These are phyloP conservation scores for Neurospora discreta DNA, from an alignment of 495 filamentous ascomycete genomes.

Conservation along the genomic window DNA sequence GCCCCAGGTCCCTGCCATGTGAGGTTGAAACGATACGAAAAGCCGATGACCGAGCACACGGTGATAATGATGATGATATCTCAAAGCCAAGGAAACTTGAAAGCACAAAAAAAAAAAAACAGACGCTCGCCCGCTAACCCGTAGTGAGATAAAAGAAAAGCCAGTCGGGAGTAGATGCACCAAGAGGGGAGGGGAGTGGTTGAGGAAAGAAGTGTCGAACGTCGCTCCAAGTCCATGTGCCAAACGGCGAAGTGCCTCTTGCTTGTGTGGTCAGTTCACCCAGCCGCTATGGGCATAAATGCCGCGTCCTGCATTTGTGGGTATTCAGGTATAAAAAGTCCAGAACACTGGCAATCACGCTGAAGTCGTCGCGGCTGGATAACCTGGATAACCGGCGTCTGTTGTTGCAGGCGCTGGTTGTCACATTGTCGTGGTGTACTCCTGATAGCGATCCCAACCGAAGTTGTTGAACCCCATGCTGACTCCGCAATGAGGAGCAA, in stretches of 20 bases:
- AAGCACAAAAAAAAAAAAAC: constrained; percentile 11
- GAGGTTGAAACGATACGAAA: constrained; percentile 19
- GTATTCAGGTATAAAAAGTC: neutral
- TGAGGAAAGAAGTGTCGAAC: constrained; percentile 18
- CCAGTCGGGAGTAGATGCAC: constrained; percentile 12
- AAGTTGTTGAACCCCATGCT: constrained; percentile 64
- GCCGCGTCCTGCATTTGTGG: constrained; percentile 11
- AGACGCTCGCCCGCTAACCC: constrained; percentile 32
- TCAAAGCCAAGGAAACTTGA: constrained; percentile 9
- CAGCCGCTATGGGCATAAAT: neutral
- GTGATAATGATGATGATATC: constrained; percentile 26
- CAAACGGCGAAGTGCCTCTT: constrained; percentile 28
- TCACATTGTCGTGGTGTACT: constrained; percentile 54
- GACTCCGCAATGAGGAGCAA: constrained; percentile 73
- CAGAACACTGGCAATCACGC: constrained; percentile 12
- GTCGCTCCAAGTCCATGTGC: constrained; percentile 30
- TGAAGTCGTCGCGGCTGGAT: constrained; percentile 30
- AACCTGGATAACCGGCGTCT: constrained; percentile 23
- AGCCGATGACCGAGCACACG: constrained; percentile 32
- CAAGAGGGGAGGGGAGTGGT: constrained; percentile 9
- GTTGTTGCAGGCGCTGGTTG: constrained; percentile 37
- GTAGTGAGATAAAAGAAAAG: constrained; percentile 17
- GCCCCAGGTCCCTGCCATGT: constrained; percentile 37
- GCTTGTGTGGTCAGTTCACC: constrained; percentile 11
- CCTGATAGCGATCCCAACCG: constrained; percentile 63